Base-by-base conservation (phyloP, 805 yeast genomes). In the Dipodascopsis uninucleata region DNA sequence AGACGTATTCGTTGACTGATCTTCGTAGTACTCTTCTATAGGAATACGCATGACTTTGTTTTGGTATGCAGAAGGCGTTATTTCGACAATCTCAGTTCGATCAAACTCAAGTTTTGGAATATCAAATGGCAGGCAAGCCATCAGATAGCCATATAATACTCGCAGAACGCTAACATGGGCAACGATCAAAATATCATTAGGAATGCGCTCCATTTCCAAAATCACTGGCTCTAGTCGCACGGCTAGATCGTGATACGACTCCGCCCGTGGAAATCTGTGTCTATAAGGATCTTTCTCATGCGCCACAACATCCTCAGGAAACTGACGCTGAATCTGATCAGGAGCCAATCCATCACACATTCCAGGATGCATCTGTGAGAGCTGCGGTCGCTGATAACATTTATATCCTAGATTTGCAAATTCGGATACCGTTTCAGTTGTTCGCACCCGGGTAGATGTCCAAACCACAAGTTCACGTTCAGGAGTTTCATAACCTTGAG, bases 171-270 rank as follows among this genome's bases (percentile, higher is more conserved):
- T 79, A 59, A 90, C 97, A 62, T 93, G 97, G 1, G 96, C 97
- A 56, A 93, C 84, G 48, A 93, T 83, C 55, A 93, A 70, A 12
- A 93, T 76, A 61, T 88, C 96, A 41, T 85, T 77, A 16, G 65
- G 58, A 76, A 84, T 81, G 56, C 97, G 76, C 64, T 93, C 99
- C 79, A 93, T 82, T 64, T 93, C 97, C 62, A 93, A 72, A 49
- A 93, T 78, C 43, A 93, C 71, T 0, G 97, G 96, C 66, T 93
- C 98, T 68, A 93, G 76, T 57, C 96, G 79, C 28, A 93, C 82
- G 0, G 98, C 97, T 45, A 93, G 73, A 65, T 93, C 99, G 65
- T 93, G 98, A 61, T 88, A 93, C 39, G 94, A 85, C 67, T 93
- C 99, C 0, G 95, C 87, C 39, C 97, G 74, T 2, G 96, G 85